phyloP scores from a whole-genome alignment of 2,329 filamentous ascomycete species.

The Furcasterigmium sp. region DNA sequence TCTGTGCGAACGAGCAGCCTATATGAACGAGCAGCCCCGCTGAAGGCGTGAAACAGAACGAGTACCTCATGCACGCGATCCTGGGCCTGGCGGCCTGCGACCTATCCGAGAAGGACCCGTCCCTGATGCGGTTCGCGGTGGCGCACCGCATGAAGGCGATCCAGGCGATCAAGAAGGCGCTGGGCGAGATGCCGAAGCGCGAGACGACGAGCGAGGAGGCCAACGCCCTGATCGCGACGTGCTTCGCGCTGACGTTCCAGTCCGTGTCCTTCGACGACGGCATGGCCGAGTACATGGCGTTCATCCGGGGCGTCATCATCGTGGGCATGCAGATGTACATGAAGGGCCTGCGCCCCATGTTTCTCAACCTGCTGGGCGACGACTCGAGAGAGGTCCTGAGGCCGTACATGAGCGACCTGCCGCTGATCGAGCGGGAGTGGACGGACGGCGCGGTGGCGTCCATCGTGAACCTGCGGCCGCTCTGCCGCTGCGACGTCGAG shows the following conservation, averaged over 20 bases:
- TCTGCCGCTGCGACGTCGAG: conserved; percentile 39
- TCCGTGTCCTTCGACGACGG: conserved; percentile 53
- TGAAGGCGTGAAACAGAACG: conserved; percentile 42
- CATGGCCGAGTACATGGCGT: conserved; percentile 55
- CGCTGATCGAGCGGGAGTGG: conserved; percentile 39
- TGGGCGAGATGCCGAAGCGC: conserved; percentile 35
- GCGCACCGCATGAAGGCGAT: conserved; percentile 62
- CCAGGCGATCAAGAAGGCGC: conserved; percentile 51
- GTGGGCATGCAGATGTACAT: conserved; percentile 49
- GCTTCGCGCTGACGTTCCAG: conserved; percentile 55
- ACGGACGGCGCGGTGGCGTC: conserved; percentile 39
- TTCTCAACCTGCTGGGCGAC: conserved; percentile 37
- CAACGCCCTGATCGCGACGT: conserved; percentile 55
- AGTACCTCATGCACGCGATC: conserved; percentile 67
- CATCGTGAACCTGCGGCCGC: conserved; percentile 33
- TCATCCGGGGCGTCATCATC: conserved; percentile 51
- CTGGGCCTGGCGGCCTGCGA: conserved; percentile 64
- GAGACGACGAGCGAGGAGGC: conserved; percentile 43
- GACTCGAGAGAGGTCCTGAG: conserved; percentile 34
- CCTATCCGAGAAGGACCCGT: conserved; percentile 42
- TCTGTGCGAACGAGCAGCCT: too few relatives aligned
- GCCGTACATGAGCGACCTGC: conserved; percentile 39
- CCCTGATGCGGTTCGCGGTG: conserved; percentile 53
- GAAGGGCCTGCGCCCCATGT: conserved; percentile 43
- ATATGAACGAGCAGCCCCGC: too few relatives aligned